Evolutionary conservation across 108 stramenopile species (phyloP).

Genomic region (Nitzschia sp.): DNA sequence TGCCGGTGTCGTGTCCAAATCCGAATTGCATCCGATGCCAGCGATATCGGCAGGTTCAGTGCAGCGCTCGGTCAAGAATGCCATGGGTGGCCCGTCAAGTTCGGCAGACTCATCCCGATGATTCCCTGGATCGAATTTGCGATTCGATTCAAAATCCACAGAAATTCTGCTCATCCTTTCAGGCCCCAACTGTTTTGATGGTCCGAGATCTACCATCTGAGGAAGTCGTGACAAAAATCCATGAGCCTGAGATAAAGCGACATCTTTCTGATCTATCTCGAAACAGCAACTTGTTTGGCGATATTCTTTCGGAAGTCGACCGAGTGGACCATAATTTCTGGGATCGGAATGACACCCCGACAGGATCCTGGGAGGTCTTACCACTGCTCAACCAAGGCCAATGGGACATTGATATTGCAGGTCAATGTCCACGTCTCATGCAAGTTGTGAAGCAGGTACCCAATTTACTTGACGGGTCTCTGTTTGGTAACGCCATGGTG

Average conservation of each 20-base stretch:
- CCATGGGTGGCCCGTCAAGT: slow-evolving; percentile 17
- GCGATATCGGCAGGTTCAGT: slow-evolving; percentile 29
- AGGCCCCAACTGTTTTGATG: slow-evolving; percentile 42
- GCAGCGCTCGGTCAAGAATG: slow-evolving; percentile 17
- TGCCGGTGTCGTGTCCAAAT: slow-evolving; percentile 24
- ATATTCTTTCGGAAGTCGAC: background rate
- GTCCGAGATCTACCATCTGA: slow-evolving; percentile 25
- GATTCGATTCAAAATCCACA: slow-evolving; percentile 15
- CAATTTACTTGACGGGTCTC: slow-evolving; percentile 15
- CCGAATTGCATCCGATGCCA: slow-evolving; percentile 36
- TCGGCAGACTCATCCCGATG: background rate
- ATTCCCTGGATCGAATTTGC: slow-evolving; percentile 13
- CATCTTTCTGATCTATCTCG: background rate
- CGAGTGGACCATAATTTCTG: slow-evolving; percentile 1
- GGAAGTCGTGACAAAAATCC: slow-evolving; percentile 24
- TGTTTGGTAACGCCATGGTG: slow-evolving; percentile 38
- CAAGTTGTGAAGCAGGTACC: slow-evolving; percentile 17
- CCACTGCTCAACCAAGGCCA: slow-evolving; percentile 39
- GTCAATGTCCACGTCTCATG: background rate
- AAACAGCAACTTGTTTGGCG: no score
- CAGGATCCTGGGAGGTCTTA: slow-evolving; percentile 36
- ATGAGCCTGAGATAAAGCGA: background rate
- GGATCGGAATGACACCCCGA: slow-evolving; percentile 19
- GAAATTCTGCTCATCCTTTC: background rate
- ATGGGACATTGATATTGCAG: slow-evolving; percentile 18